Evolutionary conservation across 1,284 basidiomycete genomes (phyloP).

Genomic region (Marasmius oreades): DNA sequence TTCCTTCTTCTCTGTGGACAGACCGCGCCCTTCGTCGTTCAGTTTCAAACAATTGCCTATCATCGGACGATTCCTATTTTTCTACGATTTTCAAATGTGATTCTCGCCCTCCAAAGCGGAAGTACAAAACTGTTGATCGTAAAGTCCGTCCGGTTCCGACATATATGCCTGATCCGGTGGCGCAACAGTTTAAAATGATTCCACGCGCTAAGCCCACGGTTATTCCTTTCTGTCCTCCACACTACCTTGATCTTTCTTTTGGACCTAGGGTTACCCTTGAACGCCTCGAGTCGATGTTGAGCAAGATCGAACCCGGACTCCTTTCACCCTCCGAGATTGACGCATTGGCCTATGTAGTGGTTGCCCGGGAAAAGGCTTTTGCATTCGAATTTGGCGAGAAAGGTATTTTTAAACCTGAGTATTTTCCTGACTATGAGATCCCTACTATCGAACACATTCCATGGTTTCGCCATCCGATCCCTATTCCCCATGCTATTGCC

Average conservation of each 20-base stretch:
- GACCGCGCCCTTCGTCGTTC: conserved; percentile 1
- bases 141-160: neutral
- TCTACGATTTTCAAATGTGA: no score
- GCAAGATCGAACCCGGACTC: neutral
- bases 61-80: no score
- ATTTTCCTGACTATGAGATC: conserved; percentile 30
- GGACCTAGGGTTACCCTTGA: neutral
- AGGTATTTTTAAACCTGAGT: conserved; percentile 26
- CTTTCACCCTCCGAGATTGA: neutral
- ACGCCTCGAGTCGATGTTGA: neutral
- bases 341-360: conserved; percentile 18
- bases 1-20: neutral
- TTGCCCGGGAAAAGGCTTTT: conserved; percentile 18
- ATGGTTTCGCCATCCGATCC: conserved; percentile 27
- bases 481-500: conserved; percentile 22
- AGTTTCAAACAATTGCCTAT: no score
- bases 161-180: neutral
- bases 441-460: conserved; percentile 29
- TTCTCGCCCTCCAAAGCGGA: no score
- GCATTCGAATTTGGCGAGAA: conserved; percentile 26
- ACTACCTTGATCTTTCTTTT: neutral
- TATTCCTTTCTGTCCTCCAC: neutral
- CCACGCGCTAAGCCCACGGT: neutral
- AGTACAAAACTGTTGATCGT: neutral
- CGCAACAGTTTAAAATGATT: neutral